phyloP scores from a whole-genome alignment of 2,329 filamentous ascomycete genomes.

The Zymoseptoria crescenta region DNA sequence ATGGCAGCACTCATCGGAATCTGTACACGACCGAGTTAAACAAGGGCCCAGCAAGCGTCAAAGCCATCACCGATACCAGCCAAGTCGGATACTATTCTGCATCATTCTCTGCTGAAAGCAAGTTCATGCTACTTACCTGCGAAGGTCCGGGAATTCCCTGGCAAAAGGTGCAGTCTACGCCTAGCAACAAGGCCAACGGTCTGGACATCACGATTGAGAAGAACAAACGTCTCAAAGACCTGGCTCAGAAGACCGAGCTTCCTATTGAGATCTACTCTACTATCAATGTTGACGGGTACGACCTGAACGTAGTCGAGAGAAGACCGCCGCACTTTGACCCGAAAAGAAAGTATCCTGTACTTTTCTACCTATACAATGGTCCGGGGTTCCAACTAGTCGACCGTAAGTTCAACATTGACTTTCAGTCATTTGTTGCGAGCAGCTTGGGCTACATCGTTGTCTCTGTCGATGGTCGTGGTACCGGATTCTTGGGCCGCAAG shows the following conservation, averaged over 20 bases:
- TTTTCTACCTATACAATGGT: conserved; percentile 92
- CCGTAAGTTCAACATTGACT: conserved; percentile 76
- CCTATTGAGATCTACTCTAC: conserved; percentile 77
- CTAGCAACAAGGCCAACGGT: conserved; percentile 46
- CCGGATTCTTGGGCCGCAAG: conserved; percentile 79
- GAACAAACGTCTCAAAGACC: conserved; percentile 61
- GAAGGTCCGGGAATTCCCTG: conserved; percentile 77
- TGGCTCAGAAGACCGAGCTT: conserved; percentile 68
- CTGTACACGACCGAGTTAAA: conserved; percentile 84
- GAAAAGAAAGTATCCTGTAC: conserved; percentile 79
- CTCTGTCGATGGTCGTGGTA: conserved; percentile 88
- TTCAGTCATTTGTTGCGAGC: conserved; percentile 81
- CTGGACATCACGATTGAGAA: conserved; percentile 60
- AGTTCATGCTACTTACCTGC: conserved; percentile 79
- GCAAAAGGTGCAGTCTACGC: conserved; percentile 84
- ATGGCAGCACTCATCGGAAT: conserved; percentile 82
- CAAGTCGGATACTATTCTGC: conserved; percentile 70
- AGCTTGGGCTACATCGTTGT: conserved; percentile 86
- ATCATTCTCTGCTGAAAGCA: conserved; percentile 75
- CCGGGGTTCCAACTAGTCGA: conserved; percentile 85
- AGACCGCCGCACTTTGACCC: conserved; percentile 81
- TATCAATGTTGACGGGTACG: conserved; percentile 72
- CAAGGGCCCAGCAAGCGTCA: conserved; percentile 54
- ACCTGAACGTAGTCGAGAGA: conserved; percentile 69
- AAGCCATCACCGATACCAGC: conserved; percentile 64